Conservation (phyloP, 164 flowering plant genomes). For the Sedum album region DNA sequence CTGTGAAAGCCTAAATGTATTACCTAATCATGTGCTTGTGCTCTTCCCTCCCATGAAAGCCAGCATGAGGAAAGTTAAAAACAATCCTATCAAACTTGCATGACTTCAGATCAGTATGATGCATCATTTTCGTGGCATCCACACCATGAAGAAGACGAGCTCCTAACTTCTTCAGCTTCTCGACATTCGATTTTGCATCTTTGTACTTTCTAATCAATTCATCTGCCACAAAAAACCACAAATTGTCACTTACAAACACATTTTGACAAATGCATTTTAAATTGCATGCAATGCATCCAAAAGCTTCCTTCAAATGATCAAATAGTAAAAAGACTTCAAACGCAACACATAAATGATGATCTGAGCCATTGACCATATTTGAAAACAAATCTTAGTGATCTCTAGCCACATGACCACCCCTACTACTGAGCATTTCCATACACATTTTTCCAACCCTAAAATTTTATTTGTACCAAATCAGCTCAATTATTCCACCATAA, state of each 20-base stretch:
- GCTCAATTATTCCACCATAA: no score
- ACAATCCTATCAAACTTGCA: constrained; percentile 42
- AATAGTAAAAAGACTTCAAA: no score
- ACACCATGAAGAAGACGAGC: constrained; percentile 36
- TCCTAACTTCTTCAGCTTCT: constrained; percentile 24
- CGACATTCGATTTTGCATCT: constrained; percentile 32
- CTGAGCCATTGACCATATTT: no score
- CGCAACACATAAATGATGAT: no score
- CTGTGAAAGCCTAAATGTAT: neutral
- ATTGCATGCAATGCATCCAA: no score
- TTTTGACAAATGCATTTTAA: no score
- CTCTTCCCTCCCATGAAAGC: constrained; percentile 47
- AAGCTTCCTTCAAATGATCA: no score
- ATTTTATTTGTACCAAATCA: no score
- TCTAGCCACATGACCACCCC: no score
- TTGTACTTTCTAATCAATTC: constrained; percentile 27
- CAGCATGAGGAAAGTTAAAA: constrained; percentile 64
- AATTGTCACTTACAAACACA: no score
- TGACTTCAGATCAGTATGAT: constrained; percentile 23
- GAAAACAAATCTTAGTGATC: no score
- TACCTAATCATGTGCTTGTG: constrained; percentile 21
- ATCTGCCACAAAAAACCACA: constrained; percentile 9
- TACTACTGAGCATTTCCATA: no score
- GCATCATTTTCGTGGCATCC: constrained; percentile 47
- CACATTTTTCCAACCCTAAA: neutral